Base-by-base conservation (phyloP, 2,329 filamentous ascomycete genomes). In the Cladophialophora chaetospira region DNA sequence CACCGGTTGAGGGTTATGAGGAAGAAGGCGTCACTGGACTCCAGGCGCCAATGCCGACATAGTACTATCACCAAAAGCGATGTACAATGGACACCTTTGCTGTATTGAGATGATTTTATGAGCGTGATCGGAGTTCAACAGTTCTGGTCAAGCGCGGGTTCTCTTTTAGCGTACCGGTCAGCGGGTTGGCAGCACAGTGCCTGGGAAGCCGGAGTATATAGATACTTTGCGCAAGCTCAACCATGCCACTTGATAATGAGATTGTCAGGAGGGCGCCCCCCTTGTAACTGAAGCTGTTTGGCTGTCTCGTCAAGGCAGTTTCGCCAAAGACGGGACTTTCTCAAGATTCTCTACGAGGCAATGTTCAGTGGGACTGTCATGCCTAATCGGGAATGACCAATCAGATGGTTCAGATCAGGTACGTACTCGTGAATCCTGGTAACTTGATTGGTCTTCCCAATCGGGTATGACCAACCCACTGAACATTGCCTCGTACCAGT, bases 1-100 rank as follows among this genome's bases (percentile, higher is more conserved):
- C 89, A 35, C 91, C 92, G 0, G 89, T 96, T 5, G 88, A 91
- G 73, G 75, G 78, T 23, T 64, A 56, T 49, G 62, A 63, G 31
- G 52, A 65, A 35, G 54, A 63, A 29, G 45, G 53, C 1, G 19
- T 56, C 28, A 62, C 61, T 11, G 55, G 59, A 9, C 38, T 40
- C 11, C 53, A 61, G 44, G 62, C 62, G 26, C 60, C 60, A 11
- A 57, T 61, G 55, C 52, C 60, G 15, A 64, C 58, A 13, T 51
- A 29, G 13, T 28, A 13, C 35, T 10, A 48, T 43, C 13, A 17
- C 31, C 31, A 40, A 40, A 15, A 13, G 23, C 15, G 11, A 2
- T 5, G 23, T n/a, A n/a, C 4, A 11, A 19, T 42, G 5, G 11
- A 11, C 11, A 23, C 19, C 4, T 10, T n/a, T 44, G 9, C 26